Evolutionary conservation across 2,329 filamentous ascomycete genomes (phyloP).

Genomic region (Coniochaeta hoffmannii): DNA sequence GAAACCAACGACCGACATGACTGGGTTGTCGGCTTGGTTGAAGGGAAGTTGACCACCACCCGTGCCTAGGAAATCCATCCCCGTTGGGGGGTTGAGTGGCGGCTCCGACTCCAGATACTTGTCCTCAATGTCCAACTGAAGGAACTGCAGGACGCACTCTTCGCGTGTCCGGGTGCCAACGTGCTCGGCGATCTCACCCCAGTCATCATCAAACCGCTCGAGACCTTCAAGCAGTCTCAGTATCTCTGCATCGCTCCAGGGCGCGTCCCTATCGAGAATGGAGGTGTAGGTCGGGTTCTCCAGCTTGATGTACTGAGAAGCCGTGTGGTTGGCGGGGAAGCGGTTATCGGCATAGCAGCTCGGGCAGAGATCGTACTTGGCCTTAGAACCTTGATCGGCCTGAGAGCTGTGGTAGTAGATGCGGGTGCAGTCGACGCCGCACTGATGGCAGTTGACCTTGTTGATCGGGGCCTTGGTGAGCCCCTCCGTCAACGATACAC

Average conservation of each 20-base stretch:
- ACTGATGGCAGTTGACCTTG: conserved; percentile 80
- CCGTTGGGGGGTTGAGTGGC: conserved; percentile 42
- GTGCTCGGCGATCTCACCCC: conserved; percentile 86
- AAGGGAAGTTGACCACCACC: conserved; percentile 80
- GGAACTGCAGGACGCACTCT: conserved; percentile 93
- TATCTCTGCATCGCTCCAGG: conserved; percentile 87
- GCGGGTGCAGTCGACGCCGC: conserved; percentile 78
- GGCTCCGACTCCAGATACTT: conserved; percentile 84
- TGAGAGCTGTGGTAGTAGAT: conserved; percentile 54
- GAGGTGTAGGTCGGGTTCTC: conserved; percentile 80
- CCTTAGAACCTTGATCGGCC: conserved; percentile 51
- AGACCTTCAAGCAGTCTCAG: conserved; percentile 85
- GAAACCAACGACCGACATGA: conserved; percentile 94
- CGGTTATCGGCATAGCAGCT: conserved; percentile 82
- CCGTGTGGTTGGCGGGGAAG: conserved; percentile 71
- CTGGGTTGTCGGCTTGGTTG: conserved; percentile 87
- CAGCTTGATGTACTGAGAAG: conserved; percentile 77
- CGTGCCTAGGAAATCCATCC: conserved; percentile 60
- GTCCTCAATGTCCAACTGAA: conserved; percentile 95
- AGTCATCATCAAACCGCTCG: conserved; percentile 92
- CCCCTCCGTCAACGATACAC: conserved; percentile 50
- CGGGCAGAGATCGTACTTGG: conserved; percentile 83
- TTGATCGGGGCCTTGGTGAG: conserved; percentile 58
- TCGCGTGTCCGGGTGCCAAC: conserved; percentile 88
- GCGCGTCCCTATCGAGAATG: conserved; percentile 73